Evolutionary conservation across 306 rosid species (phyloP).

Genomic region (Albizia julibrissin): DNA sequence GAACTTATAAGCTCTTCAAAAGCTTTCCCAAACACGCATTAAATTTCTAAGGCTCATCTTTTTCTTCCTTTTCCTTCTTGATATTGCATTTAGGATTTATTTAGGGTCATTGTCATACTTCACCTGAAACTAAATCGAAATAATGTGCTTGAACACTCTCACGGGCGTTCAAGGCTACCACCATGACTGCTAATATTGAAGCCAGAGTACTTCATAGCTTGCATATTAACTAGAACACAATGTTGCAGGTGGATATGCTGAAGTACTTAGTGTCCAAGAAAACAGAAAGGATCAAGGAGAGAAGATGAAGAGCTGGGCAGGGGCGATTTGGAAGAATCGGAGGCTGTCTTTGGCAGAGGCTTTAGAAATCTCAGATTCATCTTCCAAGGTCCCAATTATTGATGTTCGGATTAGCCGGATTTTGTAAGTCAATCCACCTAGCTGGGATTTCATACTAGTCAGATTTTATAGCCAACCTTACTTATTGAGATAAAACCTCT

Average conservation of each 20-base stretch:
- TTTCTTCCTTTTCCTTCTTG: not conserved
- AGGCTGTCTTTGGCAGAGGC: constrained; percentile 73
- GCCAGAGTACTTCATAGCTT: not conserved
- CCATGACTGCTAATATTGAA: not conserved
- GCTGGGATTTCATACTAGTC: not conserved
- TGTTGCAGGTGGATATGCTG: constrained; percentile 73
- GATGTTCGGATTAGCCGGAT: constrained; percentile 76
- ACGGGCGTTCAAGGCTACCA: not conserved
- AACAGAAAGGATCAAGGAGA: constrained; percentile 78
- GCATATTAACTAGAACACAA: constrained; percentile 22
- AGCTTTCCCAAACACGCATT: too few species aligned
- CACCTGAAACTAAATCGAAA: not conserved
- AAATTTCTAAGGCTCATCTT: not conserved
- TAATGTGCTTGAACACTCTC: not conserved
- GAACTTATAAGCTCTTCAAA: too few species aligned
- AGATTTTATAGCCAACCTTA: not conserved
- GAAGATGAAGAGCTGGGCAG: constrained; percentile 60
- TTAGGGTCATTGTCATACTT: not conserved
- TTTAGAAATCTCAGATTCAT: constrained; percentile 53
- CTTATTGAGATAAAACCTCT: not conserved
- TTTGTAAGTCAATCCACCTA: constrained; percentile 41
- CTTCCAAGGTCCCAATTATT: constrained; percentile 46
- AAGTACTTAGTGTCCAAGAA: constrained; percentile 70
- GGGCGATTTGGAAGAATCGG: constrained; percentile 60
- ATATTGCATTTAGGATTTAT: not conserved